Evolutionary conservation across 148 eudicot species (phyloP).

Genomic region (Nepenthes gracilis): DNA sequence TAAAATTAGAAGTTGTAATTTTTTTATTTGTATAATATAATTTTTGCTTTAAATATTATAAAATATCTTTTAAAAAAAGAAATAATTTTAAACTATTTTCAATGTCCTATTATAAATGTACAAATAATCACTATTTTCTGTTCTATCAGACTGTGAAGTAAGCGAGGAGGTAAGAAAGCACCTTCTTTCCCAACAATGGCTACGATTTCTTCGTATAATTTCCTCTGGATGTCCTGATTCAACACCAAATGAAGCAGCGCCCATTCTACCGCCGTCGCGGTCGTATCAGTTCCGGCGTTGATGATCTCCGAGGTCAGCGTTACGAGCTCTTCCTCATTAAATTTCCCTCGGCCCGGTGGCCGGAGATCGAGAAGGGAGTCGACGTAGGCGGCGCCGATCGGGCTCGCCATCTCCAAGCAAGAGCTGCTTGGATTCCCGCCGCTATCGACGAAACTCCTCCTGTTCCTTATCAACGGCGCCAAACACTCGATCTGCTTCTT

Average conservation of each 20-base stretch:
- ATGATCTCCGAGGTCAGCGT: slow-evolving; percentile 76
- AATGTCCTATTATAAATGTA: too few relatives aligned
- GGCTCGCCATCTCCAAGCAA: slow-evolving; percentile 69
- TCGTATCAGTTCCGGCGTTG: slow-evolving; percentile 91
- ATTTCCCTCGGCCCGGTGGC: slow-evolving; percentile 32
- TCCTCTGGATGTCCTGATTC: slow-evolving; percentile 72
- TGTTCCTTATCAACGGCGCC: slow-evolving; percentile 49
- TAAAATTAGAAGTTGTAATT: too few relatives aligned
- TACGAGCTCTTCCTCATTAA: slow-evolving; percentile 63
- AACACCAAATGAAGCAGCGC: slow-evolving; percentile 68
- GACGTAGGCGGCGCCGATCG: slow-evolving; percentile 79
- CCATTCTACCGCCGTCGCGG: slow-evolving; percentile 82
- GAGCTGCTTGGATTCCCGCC: slow-evolving; percentile 22
- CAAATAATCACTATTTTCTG: too few relatives aligned
- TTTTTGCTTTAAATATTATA: too few relatives aligned
- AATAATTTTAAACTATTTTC: too few relatives aligned
- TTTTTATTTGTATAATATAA: too few relatives aligned
- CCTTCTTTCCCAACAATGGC: slow-evolving; percentile 31
- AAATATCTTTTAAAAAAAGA: too few relatives aligned
- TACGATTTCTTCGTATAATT: slow-evolving; percentile 61
- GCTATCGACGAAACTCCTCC: slow-evolving; percentile 50
- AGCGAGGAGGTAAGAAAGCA: too few relatives aligned
- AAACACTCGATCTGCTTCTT: slow-evolving; percentile 55
- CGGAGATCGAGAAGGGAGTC: slow-evolving; percentile 60
- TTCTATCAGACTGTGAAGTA: too few relatives aligned